phyloP scores from a whole-genome alignment of 257 asterid genomes.

The Phtheirospermum japonicum region DNA sequence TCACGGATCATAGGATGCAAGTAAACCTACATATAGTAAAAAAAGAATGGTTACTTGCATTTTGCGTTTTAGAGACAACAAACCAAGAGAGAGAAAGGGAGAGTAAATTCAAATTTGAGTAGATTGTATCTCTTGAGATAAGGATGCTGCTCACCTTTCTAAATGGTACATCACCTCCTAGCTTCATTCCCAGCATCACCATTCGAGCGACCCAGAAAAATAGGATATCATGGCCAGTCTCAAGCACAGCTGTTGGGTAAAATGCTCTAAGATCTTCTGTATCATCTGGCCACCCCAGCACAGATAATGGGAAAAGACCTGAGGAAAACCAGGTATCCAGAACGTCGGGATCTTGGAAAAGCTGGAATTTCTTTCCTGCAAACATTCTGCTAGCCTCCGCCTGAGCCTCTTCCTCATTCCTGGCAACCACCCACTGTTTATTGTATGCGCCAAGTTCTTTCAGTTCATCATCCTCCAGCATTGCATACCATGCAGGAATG shows the following conservation, averaged over 20 bases:
- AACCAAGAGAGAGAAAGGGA: background rate
- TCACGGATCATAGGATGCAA: slow-evolving; percentile 97
- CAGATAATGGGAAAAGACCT: slow-evolving; percentile 87
- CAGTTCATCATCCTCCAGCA: slow-evolving; percentile 63
- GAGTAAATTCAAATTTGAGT: background rate
- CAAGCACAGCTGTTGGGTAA: slow-evolving; percentile 90
- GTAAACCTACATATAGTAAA: slow-evolving; percentile 55
- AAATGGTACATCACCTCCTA: slow-evolving; percentile 93
- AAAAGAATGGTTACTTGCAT: slow-evolving; percentile 14
- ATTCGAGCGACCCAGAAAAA: slow-evolving; percentile 98
- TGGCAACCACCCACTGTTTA: slow-evolving; percentile 84
- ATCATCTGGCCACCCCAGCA: slow-evolving; percentile 93
- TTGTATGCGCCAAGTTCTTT: slow-evolving; percentile 64
- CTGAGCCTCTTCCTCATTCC: slow-evolving; percentile 67
- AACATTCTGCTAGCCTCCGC: slow-evolving; percentile 55
- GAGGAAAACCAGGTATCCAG: slow-evolving; percentile 98
- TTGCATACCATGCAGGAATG: slow-evolving; percentile 88
- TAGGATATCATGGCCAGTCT: slow-evolving; percentile 93
- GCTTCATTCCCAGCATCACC: slow-evolving; percentile 98
- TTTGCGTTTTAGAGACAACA: background rate
- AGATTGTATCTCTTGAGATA: background rate
- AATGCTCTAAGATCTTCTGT: slow-evolving; percentile 72
- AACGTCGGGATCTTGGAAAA: slow-evolving; percentile 86
- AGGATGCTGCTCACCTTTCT: slow-evolving; percentile 62
- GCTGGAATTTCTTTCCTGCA: slow-evolving; percentile 60